Conservation (phyloP, 2,329 filamentous ascomycete species). For the Penicillium sp. region DNA sequence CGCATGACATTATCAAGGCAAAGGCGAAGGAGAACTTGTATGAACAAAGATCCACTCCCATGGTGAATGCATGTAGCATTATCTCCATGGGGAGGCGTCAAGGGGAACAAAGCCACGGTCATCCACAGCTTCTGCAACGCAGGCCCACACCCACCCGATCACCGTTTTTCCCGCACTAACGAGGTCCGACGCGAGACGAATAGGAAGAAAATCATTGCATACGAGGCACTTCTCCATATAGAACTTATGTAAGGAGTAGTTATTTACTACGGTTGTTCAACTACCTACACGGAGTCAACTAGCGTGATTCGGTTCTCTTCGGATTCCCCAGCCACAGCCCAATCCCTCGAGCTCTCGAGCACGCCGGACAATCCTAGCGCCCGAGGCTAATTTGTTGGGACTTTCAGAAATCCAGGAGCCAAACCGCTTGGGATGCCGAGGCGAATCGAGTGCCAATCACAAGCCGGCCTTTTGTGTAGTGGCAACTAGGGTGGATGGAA, state of each 20-base stretch:
- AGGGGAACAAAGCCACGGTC: not conserved
- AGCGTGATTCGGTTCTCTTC: not conserved
- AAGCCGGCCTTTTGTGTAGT: not conserved
- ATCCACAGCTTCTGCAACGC: conserved; percentile 4
- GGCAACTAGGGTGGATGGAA: not conserved
- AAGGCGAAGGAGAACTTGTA: not conserved
- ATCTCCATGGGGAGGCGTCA: not conserved
- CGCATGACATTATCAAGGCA: not conserved
- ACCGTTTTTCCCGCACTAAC: conserved; percentile 15
- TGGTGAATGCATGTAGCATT: not conserved
- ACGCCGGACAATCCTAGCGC: conserved; percentile 5
- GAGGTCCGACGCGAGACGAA: not conserved
- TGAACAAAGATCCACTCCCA: not conserved
- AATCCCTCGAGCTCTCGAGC: conserved; percentile 18
- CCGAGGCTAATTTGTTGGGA: conserved; percentile 13
- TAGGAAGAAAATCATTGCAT: conserved; percentile 11
- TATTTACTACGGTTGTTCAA: too few relatives aligned
- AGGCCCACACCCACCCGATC: conserved; percentile 13
- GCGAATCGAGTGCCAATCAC: conserved; percentile 11
- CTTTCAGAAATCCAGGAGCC: not conserved
- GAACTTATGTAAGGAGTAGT: not conserved
- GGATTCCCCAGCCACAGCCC: not conserved
- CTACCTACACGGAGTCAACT: not conserved
- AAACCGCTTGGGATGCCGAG: conserved; percentile 1
- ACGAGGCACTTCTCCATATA: not conserved